Base-by-base conservation (phyloP, 768 basidiomycete species). In the Phylloporus arenicola region DNA sequence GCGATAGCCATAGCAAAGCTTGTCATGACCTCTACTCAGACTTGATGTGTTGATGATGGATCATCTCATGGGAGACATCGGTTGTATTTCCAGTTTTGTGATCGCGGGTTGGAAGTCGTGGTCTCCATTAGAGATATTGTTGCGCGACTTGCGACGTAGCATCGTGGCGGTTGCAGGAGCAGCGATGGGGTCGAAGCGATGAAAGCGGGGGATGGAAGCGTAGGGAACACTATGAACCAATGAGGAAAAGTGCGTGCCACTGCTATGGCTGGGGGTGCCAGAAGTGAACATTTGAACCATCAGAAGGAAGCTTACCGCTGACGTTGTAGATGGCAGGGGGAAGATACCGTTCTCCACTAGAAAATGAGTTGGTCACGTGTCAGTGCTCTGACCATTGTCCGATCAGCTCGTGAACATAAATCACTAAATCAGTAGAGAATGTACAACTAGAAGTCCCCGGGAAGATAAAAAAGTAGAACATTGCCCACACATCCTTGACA, bases 11-110 rank as follows among this genome's bases (percentile, higher is more conserved):
- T 94, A 91, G 49, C 92, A 77, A 65, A 94, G 87, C 71, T 94
- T 92, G 61, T 94, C 91, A 31, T 92, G 82, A 58, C 92, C 90
- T 77, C 76, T 94, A 88, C 75, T 92, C 90, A 22, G 88, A 91
- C 76, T 92, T 89, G 74, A 92, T 92, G 71, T 90, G 88, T 74
- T 92, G 89, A 65, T 83, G 83, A 66, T 90, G 88, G 61, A 92
- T 88, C 50, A 88, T 88, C 75, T 92, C 90, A 64, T 89, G 87
- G 69, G 90, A 88, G 72, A 76, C 75, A 64, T n/a, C 86, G 64
- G 78, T 77, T 54, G 68, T 72, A 58, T 65, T 71, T 52, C 76
- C 69, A 50, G n/a, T n/a, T n/a, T n/a, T n/a, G n/a, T n/a, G n/a
- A n/a, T n/a, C n/a, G n/a, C n/a, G n/a, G 72, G 82, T 64, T 81